A percentile compares a stretch with the other conserved stretches of the same genome.
These are phyloP conservation scores for Neoarthrinium moseri DNA, from an alignment of 2,329 filamentous ascomycete species.

Conservation along the genomic window DNA sequence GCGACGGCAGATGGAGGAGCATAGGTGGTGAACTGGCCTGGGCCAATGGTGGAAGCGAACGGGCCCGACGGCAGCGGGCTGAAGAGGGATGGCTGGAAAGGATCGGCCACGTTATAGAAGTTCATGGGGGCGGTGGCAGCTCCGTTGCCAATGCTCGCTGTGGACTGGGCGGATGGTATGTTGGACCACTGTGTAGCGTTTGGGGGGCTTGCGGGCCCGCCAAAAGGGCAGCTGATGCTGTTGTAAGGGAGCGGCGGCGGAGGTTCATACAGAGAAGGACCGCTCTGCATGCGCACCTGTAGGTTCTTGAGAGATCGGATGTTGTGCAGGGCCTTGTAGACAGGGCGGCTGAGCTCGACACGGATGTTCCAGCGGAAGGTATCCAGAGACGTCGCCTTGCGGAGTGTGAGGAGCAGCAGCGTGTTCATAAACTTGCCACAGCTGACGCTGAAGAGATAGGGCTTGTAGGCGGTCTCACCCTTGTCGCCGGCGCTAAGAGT, in stretches of 20 bases:
- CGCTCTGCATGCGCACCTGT: slow-evolving; percentile 58
- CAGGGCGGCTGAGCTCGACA: slow-evolving; percentile 57
- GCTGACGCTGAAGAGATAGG: slow-evolving; percentile 53
- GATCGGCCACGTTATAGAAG: not conserved
- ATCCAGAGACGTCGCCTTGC: slow-evolving; percentile 54
- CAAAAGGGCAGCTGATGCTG: not conserved
- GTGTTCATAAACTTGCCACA: slow-evolving; percentile 66
- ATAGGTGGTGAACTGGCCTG: slow-evolving; percentile 10
- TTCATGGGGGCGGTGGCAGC: no score
- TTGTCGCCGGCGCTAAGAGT: slow-evolving; percentile 51
- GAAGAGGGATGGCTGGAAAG: not conserved
- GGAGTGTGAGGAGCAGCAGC: slow-evolving; percentile 54
- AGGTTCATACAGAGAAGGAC: slow-evolving; percentile 51
- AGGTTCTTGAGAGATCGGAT: slow-evolving; percentile 51
- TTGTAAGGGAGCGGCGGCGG: slow-evolving; percentile 45
- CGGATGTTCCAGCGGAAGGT: slow-evolving; percentile 64
- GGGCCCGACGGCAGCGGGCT: not conserved
- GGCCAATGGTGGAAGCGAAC: not conserved
- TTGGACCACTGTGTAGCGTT: no score
- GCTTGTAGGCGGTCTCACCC: slow-evolving; percentile 52
- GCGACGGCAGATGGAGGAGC: slow-evolving; percentile 24
- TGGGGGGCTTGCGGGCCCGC: not conserved
- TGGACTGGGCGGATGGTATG: no score
- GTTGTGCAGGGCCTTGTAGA: slow-evolving; percentile 56
- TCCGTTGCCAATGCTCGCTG: no score